A percentile compares a stretch with the other conserved stretches of the same genome.
Conservation (phyloP, 441 rosid species). For the Pelargonium citronellum region DNA sequence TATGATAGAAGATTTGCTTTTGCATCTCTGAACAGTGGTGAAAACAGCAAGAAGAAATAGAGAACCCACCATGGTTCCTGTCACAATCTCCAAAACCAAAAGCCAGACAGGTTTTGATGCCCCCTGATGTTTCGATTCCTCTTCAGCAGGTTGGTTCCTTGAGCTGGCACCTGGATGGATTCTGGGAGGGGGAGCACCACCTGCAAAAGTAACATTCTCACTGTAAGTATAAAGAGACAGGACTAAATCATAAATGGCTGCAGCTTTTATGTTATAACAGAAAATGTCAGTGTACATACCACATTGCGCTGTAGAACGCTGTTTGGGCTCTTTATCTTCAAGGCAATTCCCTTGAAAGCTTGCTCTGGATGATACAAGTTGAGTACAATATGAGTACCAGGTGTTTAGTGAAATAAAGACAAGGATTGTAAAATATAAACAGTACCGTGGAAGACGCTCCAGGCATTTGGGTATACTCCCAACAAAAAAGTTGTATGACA, state of each 20-base stretch:
- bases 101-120: constrained; percentile 74
- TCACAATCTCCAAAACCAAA: constrained; percentile 70
- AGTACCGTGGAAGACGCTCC: constrained; percentile 62
- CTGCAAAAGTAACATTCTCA: constrained; percentile 30
- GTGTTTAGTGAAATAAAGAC: constrained; percentile 11
- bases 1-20: constrained; percentile 67
- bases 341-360: constrained; percentile 97
- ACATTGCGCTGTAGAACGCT: constrained; percentile 59
- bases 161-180: constrained; percentile 34
- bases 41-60: constrained; percentile 53
- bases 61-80: constrained; percentile 76
- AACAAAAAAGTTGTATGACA: constrained; percentile 73
- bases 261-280: constrained; percentile 2
- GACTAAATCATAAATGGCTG: constrained; percentile 4
- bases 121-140: constrained; percentile 40
- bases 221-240: constrained; percentile 13
- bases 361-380: constrained; percentile 35
- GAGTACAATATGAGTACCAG: constrained; percentile 17
- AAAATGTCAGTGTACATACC: constrained; percentile 33
- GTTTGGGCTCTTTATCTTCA: constrained; percentile 51
- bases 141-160: constrained; percentile 43
- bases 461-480: constrained; percentile 83
- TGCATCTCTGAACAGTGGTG: constrained; percentile 66
- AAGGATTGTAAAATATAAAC: constrained; percentile 16
- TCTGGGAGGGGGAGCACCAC: constrained; percentile 37